Evolutionary conservation across 169 alveolate genomes (phyloP), one percentile per base, ranked within the genome.

Genomic region (Plasmodium gonderi): DNA sequence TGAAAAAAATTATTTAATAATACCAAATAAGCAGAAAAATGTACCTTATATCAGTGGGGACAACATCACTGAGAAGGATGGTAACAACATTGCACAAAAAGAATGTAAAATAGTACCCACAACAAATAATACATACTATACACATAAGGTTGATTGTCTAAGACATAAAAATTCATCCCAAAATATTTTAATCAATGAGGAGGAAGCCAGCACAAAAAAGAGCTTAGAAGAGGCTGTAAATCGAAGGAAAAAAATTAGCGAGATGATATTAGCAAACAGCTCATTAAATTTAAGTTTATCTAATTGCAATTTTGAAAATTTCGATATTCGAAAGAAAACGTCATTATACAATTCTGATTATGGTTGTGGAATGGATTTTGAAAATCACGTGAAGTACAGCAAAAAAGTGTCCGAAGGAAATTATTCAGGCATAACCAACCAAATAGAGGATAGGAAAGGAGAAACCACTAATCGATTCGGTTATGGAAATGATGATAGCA

Each of bases 191-290:
- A 75, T 44, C 36, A 79, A 60, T 78, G 64, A 85, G 64, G 79
- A 85, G 14, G 79, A 49, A 54, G 38, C 79, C 38, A 74, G 69
- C 49, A 85, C 92, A 74, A 33, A 69, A n/a, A 85, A 75, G 38
- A 85, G 47, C 44, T 65, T 85, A 60, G 87, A 85, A 85, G 85
- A 85, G 31, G 92, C 92, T 60, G 92, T 85, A 54, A 85, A 85
- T n/a, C 40, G 92, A 60, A 85, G 92, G 67, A 85, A 42, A 60
- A 51, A 85, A 85, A 85, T 85, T 38, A 85, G 36, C 64, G 87
- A 85, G 67, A 85, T 85, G 83, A 51, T 85, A 23, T 75, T 45
- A 85, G 83, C 76, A 60, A 42, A 85, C 78, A 85, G 67, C 67
- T 85, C 92, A 8, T 54, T 85, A 85, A 85, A 85, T 49, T 79